A percentile compares a stretch with the other conserved stretches of the same genome.
These are phyloP conservation scores for Fusarium udum DNA, from an alignment of 2,329 filamentous ascomycete species.

Conservation along the genomic window DNA sequence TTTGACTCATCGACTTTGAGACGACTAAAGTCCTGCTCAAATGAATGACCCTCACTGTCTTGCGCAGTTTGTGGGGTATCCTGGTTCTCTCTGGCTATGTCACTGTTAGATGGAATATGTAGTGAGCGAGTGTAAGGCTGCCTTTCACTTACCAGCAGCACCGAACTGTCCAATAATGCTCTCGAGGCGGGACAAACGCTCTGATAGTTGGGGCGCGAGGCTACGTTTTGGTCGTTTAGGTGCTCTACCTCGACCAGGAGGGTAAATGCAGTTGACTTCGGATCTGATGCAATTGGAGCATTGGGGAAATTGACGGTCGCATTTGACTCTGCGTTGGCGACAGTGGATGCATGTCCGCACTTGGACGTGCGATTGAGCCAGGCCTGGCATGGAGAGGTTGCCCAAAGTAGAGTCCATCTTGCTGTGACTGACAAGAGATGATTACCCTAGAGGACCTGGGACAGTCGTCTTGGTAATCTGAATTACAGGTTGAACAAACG, in stretches of 20 bases:
- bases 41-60: background rate
- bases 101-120: rapidly evolving
- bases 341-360: background rate
- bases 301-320: background rate
- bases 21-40: background rate
- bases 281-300: background rate
- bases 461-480: background rate
- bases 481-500: background rate
- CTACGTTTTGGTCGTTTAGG: background rate
- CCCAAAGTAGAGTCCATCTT: background rate
- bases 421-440: background rate
- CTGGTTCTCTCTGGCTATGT: background rate
- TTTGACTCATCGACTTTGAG: background rate
- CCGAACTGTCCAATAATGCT: background rate
- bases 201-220: background rate
- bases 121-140: background rate
- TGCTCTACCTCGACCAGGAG: background rate
- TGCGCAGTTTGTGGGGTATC: background rate
- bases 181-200: background rate
- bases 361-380: background rate
- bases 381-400: background rate
- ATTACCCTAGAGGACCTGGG: background rate
- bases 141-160: background rate
- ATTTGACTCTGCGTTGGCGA: background rate
- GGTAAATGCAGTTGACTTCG: background rate